These are phyloP conservation scores for Phytomonas francai DNA, from an alignment of 208 protist species.

Conservation along the genomic window DNA sequence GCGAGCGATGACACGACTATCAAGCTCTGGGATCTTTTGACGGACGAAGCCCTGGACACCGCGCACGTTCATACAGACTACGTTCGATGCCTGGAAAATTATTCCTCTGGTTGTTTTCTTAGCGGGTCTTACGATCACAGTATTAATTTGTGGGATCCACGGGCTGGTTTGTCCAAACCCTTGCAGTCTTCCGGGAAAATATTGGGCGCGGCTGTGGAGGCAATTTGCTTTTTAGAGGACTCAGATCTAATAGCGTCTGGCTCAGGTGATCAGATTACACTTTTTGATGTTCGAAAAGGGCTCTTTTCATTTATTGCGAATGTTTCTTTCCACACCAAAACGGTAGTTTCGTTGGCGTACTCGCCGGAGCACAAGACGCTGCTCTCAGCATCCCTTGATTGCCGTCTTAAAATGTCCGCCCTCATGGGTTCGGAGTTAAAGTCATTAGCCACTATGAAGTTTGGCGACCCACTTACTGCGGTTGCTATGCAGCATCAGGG, in stretches of 20 bases:
- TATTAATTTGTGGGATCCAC: slow-evolving; percentile 76
- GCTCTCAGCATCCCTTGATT: slow-evolving; percentile 64
- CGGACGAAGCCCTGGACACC: slow-evolving; percentile 42
- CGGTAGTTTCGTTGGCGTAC: slow-evolving; percentile 60
- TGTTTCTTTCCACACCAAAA: slow-evolving; percentile 73
- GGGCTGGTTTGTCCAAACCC: slow-evolving; percentile 39
- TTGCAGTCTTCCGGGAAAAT: slow-evolving; percentile 33
- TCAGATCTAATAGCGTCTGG: slow-evolving; percentile 30
- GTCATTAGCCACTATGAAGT: slow-evolving; percentile 53
- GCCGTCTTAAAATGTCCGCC: slow-evolving; percentile 76
- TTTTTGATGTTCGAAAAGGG: slow-evolving; percentile 74
- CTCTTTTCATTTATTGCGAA: slow-evolving; percentile 31
- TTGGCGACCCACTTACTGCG: slow-evolving; percentile 46
- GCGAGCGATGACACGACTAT: slow-evolving; percentile 80
- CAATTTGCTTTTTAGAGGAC: slow-evolving; percentile 34
- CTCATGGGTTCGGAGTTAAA: slow-evolving; percentile 34
- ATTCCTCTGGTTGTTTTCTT: slow-evolving; percentile 52
- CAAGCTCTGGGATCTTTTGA: slow-evolving; percentile 74
- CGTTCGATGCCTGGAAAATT: slow-evolving; percentile 59
- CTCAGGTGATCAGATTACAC: slow-evolving; percentile 41
- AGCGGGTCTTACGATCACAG: slow-evolving; percentile 84
- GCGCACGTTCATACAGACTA: slow-evolving; percentile 73
- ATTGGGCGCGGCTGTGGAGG: slow-evolving; percentile 41
- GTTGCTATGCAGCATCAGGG: slow-evolving; percentile 61
- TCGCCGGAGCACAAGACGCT: slow-evolving; percentile 51